Conservation (phyloP, 2,329 filamentous ascomycete species). For the Monilinia aucupariae region DNA sequence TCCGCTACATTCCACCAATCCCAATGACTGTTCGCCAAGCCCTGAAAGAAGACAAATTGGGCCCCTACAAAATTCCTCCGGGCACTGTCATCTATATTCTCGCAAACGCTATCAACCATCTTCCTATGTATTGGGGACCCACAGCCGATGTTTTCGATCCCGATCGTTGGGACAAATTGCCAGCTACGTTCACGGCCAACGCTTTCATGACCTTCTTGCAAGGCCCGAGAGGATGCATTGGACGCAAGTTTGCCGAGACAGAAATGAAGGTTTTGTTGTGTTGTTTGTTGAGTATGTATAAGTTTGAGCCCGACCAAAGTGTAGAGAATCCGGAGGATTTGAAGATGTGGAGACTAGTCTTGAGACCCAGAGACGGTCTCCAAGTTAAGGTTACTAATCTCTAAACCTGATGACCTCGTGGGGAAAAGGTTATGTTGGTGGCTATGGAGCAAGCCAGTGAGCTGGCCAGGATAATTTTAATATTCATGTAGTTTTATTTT, state of each 20-base stretch:
- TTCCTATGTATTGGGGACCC: slow-evolving; percentile 40
- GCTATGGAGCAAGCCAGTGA: neutral
- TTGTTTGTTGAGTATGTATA: slow-evolving; percentile 35
- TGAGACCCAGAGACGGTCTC: slow-evolving; percentile 41
- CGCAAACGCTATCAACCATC: slow-evolving; percentile 40
- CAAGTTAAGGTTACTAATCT: slow-evolving; percentile 8
- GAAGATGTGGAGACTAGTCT: slow-evolving; percentile 46
- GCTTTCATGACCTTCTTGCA: slow-evolving; percentile 28
- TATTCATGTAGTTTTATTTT: neutral
- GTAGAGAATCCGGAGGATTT: slow-evolving; percentile 41
- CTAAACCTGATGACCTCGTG: neutral
- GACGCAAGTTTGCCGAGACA: slow-evolving; percentile 36
- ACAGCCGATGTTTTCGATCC: slow-evolving; percentile 40
- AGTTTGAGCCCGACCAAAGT: slow-evolving; percentile 36
- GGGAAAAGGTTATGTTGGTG: slow-evolving; percentile 27
- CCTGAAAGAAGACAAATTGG: slow-evolving; percentile 38
- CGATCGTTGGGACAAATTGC: slow-evolving; percentile 40
- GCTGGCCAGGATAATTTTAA: neutral
- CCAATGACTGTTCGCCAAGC: slow-evolving; percentile 34
- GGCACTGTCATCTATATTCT: slow-evolving; percentile 42
- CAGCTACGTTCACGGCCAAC: slow-evolving; percentile 35
- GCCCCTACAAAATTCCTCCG: slow-evolving; percentile 39
- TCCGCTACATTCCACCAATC: slow-evolving; percentile 43
- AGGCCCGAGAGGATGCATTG: slow-evolving; percentile 35
- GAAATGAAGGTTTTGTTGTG: slow-evolving; percentile 37